phyloP scores from a whole-genome alignment of 495 filamentous ascomycete genomes.

The Hypoxylon lienhwacheense region DNA sequence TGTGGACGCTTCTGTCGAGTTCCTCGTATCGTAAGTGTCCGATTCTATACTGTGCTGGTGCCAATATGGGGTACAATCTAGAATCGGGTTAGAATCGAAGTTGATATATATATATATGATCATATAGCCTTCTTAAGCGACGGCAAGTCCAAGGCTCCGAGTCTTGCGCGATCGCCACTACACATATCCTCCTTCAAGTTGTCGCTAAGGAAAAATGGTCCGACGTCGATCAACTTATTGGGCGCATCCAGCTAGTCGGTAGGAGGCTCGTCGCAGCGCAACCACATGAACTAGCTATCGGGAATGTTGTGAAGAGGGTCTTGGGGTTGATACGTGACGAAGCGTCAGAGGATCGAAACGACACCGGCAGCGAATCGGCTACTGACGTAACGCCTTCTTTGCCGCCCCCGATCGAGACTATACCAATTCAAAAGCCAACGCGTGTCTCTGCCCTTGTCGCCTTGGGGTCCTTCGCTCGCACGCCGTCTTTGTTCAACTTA shows the following conservation, averaged over 20 bases:
- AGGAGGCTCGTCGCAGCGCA: slow-evolving; percentile 74
- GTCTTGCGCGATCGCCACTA: slow-evolving; percentile 87
- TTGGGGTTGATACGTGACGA: slow-evolving; percentile 91
- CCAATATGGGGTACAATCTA: no score
- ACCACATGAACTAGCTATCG: slow-evolving; percentile 85
- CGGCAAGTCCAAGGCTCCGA: slow-evolving; percentile 84
- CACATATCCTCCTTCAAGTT: slow-evolving; percentile 79
- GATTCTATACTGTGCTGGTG: slow-evolving; percentile 7
- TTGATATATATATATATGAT: not conserved
- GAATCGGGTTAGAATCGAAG: no score
- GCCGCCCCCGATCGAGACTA: slow-evolving; percentile 27
- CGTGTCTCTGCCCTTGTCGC: slow-evolving; percentile 59
- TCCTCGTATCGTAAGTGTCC: slow-evolving; percentile 70
- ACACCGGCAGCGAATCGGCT: slow-evolving; percentile 56
- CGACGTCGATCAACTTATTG: slow-evolving; percentile 75
- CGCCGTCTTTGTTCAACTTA: slow-evolving; percentile 81
- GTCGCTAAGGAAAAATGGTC: slow-evolving; percentile 71
- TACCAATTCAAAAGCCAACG: slow-evolving; percentile 35
- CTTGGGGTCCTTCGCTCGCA: slow-evolving; percentile 58
- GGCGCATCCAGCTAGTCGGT: slow-evolving; percentile 74
- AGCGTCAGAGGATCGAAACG: slow-evolving; percentile 75
- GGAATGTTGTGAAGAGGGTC: slow-evolving; percentile 89
- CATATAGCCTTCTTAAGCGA: slow-evolving; percentile 80
- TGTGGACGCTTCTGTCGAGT: slow-evolving; percentile 78
- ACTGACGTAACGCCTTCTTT: slow-evolving; percentile 31